Evolutionary conservation across 2,329 filamentous ascomycete species (phyloP).

Genomic region (Aspergillus spinulosporus): DNA sequence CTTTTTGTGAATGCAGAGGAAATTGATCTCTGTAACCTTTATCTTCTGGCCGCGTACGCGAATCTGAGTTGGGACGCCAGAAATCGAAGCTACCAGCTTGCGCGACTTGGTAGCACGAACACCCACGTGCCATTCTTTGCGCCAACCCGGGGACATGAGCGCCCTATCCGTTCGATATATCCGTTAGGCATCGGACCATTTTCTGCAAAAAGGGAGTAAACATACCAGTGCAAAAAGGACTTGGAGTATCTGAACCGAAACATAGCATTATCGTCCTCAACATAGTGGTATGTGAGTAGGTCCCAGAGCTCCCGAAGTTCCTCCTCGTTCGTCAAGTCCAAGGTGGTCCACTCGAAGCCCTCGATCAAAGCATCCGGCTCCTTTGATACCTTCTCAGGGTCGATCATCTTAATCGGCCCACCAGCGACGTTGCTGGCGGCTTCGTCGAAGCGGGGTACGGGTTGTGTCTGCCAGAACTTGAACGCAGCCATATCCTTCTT

Average conservation of each 20-base stretch:
- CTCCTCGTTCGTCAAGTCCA: constrained; percentile 76
- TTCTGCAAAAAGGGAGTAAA: no score
- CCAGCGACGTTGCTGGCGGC: constrained; percentile 61
- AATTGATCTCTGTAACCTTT: constrained; percentile 90
- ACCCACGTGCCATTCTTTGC: constrained; percentile 90
- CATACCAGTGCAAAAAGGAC: constrained; percentile 71
- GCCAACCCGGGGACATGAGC: constrained; percentile 91
- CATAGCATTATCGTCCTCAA: constrained; percentile 95
- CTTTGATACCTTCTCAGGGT: constrained; percentile 74
- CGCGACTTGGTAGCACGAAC: constrained; percentile 79
- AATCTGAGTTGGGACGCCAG: constrained; percentile 82
- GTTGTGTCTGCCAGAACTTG: constrained; percentile 99
- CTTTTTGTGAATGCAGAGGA: constrained; percentile 97
- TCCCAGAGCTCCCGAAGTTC: constrained; percentile 90
- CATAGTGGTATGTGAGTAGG: constrained; percentile 88
- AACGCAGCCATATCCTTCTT: constrained; percentile 95
- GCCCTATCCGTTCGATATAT: constrained; percentile 56
- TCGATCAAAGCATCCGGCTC: constrained; percentile 72
- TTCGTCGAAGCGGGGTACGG: constrained; percentile 76
- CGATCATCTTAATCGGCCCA: constrained; percentile 79
- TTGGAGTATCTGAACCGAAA: constrained; percentile 96
- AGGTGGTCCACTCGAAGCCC: constrained; percentile 91
- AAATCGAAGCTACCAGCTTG: constrained; percentile 94
- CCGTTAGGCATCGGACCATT: no score
- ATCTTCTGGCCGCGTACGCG: constrained; percentile 75